Conservation (phyloP, 2,329 filamentous ascomycete genomes). For the Fusarium sp. region DNA sequence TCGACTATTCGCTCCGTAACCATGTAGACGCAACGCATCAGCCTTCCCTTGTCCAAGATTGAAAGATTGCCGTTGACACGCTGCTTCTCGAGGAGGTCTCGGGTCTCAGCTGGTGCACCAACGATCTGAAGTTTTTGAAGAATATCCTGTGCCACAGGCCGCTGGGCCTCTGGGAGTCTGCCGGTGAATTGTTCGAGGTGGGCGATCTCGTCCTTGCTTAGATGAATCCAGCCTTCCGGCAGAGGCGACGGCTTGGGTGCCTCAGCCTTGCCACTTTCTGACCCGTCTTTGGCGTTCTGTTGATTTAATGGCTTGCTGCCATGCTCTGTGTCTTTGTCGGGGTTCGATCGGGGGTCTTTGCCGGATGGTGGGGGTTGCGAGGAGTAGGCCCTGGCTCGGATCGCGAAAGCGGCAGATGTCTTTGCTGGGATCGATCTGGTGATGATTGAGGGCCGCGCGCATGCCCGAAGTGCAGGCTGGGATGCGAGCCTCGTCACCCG, state of each 20-base stretch:
- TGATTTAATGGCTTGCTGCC: constrained; percentile 27
- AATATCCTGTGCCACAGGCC: constrained; percentile 66
- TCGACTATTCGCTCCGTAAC: constrained; percentile 50
- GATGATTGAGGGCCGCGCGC: constrained; percentile 49
- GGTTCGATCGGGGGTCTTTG: constrained; percentile 44
- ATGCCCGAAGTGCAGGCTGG: constrained; percentile 61
- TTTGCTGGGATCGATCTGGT: constrained; percentile 44
- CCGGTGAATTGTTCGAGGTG: constrained; percentile 70
- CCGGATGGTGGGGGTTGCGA: constrained; percentile 52
- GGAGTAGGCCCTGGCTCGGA: constrained; percentile 51
- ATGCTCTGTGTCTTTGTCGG: constrained; percentile 41
- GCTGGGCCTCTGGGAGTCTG: constrained; percentile 71
- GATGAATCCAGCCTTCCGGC: constrained; percentile 59
- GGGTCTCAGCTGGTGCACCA: constrained; percentile 76
- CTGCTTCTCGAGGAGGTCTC: constrained; percentile 66
- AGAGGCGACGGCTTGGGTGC: constrained; percentile 48
- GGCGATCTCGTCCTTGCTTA: constrained; percentile 59
- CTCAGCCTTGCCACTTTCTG: constrained; percentile 33
- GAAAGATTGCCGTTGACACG: constrained; percentile 65
- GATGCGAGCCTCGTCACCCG: constrained; percentile 68
- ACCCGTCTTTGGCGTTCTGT: constrained; percentile 28
- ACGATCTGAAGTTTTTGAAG: constrained; percentile 72
- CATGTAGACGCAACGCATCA: constrained; percentile 51
- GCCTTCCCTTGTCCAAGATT: constrained; percentile 51
- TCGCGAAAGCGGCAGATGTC: constrained; percentile 41